Evolutionary conservation across 83 land plant species (phyloP).

Genomic region (Diphasiastrum complanatum): DNA sequence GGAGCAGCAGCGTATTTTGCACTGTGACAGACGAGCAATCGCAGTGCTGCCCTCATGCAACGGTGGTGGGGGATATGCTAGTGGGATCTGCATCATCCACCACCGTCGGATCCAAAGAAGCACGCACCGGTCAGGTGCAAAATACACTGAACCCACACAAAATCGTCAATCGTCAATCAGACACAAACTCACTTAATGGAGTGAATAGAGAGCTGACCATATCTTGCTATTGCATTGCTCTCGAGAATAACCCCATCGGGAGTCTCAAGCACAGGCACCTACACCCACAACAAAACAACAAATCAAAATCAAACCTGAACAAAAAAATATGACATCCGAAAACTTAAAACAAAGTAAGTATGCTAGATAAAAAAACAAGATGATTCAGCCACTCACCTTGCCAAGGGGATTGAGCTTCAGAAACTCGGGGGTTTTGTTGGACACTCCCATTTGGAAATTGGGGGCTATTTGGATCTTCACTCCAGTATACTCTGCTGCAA

Average conservation of each 20-base stretch:
- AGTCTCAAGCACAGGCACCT: slow-evolving; percentile 82
- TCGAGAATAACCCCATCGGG: slow-evolving; percentile 93
- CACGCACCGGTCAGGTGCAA: not conserved
- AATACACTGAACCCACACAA: not conserved
- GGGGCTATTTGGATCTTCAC: slow-evolving; percentile 49
- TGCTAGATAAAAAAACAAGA: not conserved
- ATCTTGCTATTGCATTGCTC: slow-evolving; percentile 93
- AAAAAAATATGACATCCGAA: not conserved
- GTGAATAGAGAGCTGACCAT: slow-evolving; percentile 38
- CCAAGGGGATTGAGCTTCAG: slow-evolving; percentile 89
- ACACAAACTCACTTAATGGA: not conserved
- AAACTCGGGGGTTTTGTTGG: slow-evolving; percentile 75
- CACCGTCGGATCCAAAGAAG: too few species aligned
- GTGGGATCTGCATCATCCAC: too few species aligned
- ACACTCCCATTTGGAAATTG: slow-evolving; percentile 72
- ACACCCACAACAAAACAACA: slow-evolving; percentile 1
- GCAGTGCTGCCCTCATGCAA: too few species aligned
- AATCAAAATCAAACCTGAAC: not conserved
- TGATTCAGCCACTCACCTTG: slow-evolving; percentile 44
- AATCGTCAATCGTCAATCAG: not conserved
- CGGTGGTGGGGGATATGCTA: too few species aligned
- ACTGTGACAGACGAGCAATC: too few species aligned
- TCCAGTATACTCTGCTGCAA: slow-evolving; percentile 77
- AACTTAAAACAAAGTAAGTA: not conserved
- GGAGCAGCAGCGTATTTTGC: too few species aligned